Base-by-base conservation (phyloP, 2,329 filamentous ascomycete species). In the Paecilomyces fulvus region DNA sequence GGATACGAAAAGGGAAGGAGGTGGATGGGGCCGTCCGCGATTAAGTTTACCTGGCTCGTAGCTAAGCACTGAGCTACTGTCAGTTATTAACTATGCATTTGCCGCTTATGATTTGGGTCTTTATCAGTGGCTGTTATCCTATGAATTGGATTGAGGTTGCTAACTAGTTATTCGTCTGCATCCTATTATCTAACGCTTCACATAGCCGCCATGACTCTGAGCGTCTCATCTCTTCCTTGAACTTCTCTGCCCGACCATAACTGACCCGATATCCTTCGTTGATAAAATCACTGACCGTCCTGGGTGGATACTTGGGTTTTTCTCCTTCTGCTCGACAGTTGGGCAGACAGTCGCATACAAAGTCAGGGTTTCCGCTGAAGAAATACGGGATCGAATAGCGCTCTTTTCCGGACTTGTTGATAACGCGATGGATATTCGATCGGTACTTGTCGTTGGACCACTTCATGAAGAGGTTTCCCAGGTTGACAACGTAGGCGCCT, bases 221-320 rank as follows among this genome's bases (percentile, higher is more conserved):
- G 20, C 6, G 7, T 10, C 21, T 49, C 23, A 66, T 59, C n/a
- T 70, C 70, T 59, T 66, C 67, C 64, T 76, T 77, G 55, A 68
- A 75, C 51, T 63, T 67, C 60, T 75, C 71, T 10, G 73, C 74
- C n/a, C 65, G 63, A 1, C 75, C 75, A 64, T 77, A 77, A 54
- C 72, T 76, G 58, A 72, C 69, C 50, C 69, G 67, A 57, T 77
- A 78, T n/a, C 73, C 68, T 0, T 65, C 67, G 51, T 66, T 63
- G 5, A 77, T 71, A 53, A 72, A 70, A 30, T 75, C 67, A 58
- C 75, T 67, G 4, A 77, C 75, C 7, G 48, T 49, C 10, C 25
- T 25, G 10, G 48, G 48, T 21, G 48, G 48, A 49, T 49, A 49
- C 21, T 28, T 49, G 11, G 48, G 20, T 5, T 23, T 14, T 9